Evolutionary conservation across 305 asterid genomes (phyloP), one percentile per base, ranked within the genome.

Genomic region (Solanum hybrid): DNA sequence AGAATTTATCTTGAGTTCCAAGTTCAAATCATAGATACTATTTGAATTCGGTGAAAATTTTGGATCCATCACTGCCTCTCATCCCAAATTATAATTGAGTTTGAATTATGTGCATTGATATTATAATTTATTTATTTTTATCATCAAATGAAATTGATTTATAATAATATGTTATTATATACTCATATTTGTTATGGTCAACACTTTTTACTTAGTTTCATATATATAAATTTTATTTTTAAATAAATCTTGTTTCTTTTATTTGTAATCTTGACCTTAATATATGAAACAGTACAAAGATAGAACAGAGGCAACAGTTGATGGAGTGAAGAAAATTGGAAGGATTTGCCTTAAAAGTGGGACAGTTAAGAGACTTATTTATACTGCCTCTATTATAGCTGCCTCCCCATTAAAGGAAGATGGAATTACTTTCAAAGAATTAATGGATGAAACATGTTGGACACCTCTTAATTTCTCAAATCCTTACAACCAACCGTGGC

Each of bases 381-480:
- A 94, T 92, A 93, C 97, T 1, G 95, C 95, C 89, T 86, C 94
- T 1, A 92, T 94, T 4, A 72, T 89, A 89, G 93, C 98, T 34
- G 93, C 95, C 39, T 90, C 96, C 4, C 93, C 94, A 5, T 82
- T 94, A 57, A 91, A 86, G 65, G 91, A 88, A 4, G 93, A 92
- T 82, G 95, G 92, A 73, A 88, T 90, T 24, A 90, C 93, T 88
- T 95, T 87, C 79, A 93, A 92, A 89, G 92, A 92, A 24, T 9
- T 68, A 84, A 61, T 95, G 79, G 97, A 94, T 61, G 96, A 95
- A 90, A 88, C 93, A 29, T 94, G 98, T 76, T 95, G 98, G 96
- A 92, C 65, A 15, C 65, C 65, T 51, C 65, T 51, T 51, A 51
- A 51, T 51, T 51, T 51, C 65, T 51, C 65, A 51, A 15, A 51